phyloP scores from a whole-genome alignment of 2,329 filamentous ascomycete genomes.

The Xylariaceae sp. region DNA sequence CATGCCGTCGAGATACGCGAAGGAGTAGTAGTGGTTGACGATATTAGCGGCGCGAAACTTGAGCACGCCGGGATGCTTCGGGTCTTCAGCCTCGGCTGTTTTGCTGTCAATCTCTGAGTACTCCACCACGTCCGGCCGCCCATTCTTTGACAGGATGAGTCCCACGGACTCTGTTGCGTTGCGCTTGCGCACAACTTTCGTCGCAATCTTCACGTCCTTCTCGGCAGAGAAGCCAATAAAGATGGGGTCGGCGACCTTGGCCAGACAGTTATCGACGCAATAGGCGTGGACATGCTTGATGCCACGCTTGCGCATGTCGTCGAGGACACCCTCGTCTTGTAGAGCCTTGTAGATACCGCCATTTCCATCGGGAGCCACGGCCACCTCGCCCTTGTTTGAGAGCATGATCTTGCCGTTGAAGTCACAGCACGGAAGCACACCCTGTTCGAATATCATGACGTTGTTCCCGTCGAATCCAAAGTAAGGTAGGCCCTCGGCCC shows the following conservation, averaged over 20 bases:
- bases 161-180: constrained; percentile 95
- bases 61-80: constrained; percentile 79
- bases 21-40: constrained; percentile 99
- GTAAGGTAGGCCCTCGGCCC: constrained; percentile 56
- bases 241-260: constrained; percentile 94
- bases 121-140: constrained; percentile 95
- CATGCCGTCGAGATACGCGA: constrained; percentile 88
- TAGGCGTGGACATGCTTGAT: constrained; percentile 97
- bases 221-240: constrained; percentile 94
- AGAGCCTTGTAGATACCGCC: constrained; percentile 96
- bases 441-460: constrained; percentile 94
- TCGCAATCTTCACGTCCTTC: constrained; percentile 92
- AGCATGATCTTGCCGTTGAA: constrained; percentile 97
- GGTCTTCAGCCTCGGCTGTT: constrained; percentile 88
- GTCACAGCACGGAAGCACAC: constrained; percentile 93
- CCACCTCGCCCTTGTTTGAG: constrained; percentile 87
- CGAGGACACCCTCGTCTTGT: constrained; percentile 66
- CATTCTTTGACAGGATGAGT: constrained; percentile 92
- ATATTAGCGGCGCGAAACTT: constrained; percentile 99
- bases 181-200: constrained; percentile 99
- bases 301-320: constrained; percentile 87
- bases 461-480: constrained; percentile 89
- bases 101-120: constrained; percentile 94
- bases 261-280: constrained; percentile 99
- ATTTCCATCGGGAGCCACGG: constrained; percentile 96